Conservation (phyloP, 805 yeast species). For the Sugiyamaella smithiae region DNA sequence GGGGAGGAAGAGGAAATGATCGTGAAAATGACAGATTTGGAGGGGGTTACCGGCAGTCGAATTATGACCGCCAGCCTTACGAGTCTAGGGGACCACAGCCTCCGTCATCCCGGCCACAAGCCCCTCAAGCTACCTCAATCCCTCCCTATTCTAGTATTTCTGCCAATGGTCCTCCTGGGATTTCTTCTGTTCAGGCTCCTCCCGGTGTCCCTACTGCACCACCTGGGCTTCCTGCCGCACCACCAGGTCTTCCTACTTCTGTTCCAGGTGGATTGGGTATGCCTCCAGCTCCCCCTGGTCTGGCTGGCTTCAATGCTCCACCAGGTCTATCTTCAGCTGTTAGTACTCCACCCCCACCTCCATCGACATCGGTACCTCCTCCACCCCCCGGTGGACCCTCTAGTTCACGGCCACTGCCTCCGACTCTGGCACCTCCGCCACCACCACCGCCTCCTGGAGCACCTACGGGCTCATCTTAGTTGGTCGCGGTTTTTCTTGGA, state of each 20-base stretch:
- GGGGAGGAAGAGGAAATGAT: too few relatives aligned
- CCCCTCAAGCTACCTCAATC: background rate
- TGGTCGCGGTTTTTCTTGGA: too few relatives aligned
- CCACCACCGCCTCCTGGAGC: constrained; percentile 23
- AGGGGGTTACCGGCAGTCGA: too few relatives aligned
- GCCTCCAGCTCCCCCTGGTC: constrained; percentile 21
- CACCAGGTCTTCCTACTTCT: constrained; percentile 23
- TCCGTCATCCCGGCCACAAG: background rate
- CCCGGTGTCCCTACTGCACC: constrained; percentile 23
- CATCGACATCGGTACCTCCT: constrained; percentile 16
- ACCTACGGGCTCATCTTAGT: too few relatives aligned
- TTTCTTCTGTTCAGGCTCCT: constrained; percentile 9
- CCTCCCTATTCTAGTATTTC: constrained; percentile 5
- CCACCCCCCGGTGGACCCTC: constrained; percentile 23
- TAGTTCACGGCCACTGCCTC: constrained; percentile 15
- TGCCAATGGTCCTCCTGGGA: constrained; percentile 12
- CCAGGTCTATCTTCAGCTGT: constrained; percentile 17
- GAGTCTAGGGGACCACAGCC: background rate
- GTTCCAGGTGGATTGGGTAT: constrained; percentile 28
- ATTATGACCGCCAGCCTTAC: background rate
- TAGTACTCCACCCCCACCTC: constrained; percentile 18
- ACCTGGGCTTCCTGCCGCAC: constrained; percentile 30
- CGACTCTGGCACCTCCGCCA: constrained; percentile 24
- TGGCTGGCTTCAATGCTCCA: constrained; percentile 12
- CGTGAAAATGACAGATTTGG: too few relatives aligned